These are phyloP conservation scores for Limnanthes douglasii DNA, from an alignment of 345 rosid species.

Conservation along the genomic window DNA sequence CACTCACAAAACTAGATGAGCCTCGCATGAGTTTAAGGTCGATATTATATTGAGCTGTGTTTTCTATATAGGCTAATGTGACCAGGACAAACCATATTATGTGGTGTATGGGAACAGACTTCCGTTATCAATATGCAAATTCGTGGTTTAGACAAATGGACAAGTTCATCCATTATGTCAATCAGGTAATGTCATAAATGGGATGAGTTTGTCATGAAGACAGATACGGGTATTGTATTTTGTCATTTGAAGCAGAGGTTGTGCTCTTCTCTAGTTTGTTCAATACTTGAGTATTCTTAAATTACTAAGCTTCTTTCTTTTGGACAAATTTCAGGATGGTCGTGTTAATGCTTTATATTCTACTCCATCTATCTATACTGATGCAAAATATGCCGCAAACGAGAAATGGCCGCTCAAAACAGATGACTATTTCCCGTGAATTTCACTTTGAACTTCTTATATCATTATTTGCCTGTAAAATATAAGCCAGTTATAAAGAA, in stretches of 20 bases:
- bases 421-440: conserved; percentile 92
- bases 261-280: conserved; percentile 1
- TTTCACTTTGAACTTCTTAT: conserved; percentile 8
- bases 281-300: conserved; percentile 5
- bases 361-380: conserved; percentile 82
- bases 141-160: conserved; percentile 98
- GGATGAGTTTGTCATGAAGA: neutral
- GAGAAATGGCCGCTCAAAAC: conserved; percentile 86
- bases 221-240: neutral
- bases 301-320: conserved; percentile 4
- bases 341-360: conserved; percentile 89
- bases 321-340: conserved; percentile 54
- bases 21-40: no score
- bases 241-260: neutral
- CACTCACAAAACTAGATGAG: no score
- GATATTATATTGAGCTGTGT: neutral
- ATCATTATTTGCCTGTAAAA: conserved; percentile 4
- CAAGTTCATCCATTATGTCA: conserved; percentile 92
- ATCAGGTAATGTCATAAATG: conserved; percentile 43
- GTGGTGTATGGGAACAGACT: conserved; percentile 97
- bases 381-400: conserved; percentile 60
- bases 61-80: conserved; percentile 53
- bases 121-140: conserved; percentile 84
- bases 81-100: conserved; percentile 86
- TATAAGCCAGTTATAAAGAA: no score